Conservation (phyloP, 225 moss, liverwort and hornwort genomes). For the Thuidium tamariscinum region DNA sequence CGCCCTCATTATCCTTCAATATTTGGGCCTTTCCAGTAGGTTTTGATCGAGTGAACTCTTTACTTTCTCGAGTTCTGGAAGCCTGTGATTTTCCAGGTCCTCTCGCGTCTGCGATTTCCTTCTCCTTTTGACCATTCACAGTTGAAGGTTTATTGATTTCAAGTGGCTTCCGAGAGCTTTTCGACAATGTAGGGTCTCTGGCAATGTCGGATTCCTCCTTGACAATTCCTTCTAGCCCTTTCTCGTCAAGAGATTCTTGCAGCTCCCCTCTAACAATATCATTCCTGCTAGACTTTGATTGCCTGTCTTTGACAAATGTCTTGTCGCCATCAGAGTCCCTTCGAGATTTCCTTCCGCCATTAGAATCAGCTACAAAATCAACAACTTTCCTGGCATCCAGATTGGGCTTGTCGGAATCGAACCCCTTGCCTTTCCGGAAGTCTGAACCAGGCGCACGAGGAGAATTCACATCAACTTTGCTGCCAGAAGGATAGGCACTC, state of each 20-base stretch:
- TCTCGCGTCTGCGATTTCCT: constrained; percentile 24
- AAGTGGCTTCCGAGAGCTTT: constrained; percentile 27
- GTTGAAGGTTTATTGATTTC: constrained; percentile 5
- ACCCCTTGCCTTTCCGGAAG: constrained; percentile 27
- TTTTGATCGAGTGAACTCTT: constrained; percentile 29
- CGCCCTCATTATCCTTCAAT: constrained; percentile 27
- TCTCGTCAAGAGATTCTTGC: constrained; percentile 22
- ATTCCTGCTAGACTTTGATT: constrained; percentile 18
- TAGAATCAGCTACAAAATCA: constrained; percentile 19
- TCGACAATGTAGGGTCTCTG: constrained; percentile 10
- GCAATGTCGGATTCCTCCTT: constrained; percentile 27
- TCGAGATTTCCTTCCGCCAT: constrained; percentile 41
- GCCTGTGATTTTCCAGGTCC: constrained; percentile 22
- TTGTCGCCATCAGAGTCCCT: constrained; percentile 48
- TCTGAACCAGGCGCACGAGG: constrained; percentile 17
- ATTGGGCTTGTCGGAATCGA: constrained; percentile 26
- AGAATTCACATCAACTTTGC: constrained; percentile 27
- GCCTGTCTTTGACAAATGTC: constrained; percentile 30
- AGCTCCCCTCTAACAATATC: constrained; percentile 18
- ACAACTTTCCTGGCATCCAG: constrained; percentile 26
- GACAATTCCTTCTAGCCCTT: constrained; percentile 25
- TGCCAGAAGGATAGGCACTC: constrained; percentile 14
- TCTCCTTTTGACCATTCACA: constrained; percentile 36
- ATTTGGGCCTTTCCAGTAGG: constrained; percentile 4
- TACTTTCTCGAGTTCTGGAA: constrained; percentile 25